These are phyloP conservation scores for Tulasnella sp. DNA, from an alignment of 768 basidiomycete genomes.

Conservation along the genomic window DNA sequence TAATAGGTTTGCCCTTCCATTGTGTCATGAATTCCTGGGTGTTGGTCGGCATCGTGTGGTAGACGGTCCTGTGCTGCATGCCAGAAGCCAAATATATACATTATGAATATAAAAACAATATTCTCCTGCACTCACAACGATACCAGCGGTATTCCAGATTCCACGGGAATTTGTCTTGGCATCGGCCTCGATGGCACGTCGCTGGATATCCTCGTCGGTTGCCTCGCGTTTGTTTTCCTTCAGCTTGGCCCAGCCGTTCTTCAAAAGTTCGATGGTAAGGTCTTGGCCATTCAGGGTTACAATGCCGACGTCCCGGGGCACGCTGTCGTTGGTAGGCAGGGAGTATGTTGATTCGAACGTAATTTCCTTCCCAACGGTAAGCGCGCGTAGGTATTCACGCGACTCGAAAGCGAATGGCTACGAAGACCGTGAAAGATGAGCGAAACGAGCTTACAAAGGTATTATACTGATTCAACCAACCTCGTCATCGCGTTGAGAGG, in stretches of 20 bases:
- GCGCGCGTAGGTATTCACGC: conserved; percentile 84
- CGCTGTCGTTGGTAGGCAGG: conserved; percentile 70
- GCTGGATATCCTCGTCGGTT: conserved; percentile 73
- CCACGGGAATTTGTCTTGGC: conserved; percentile 78
- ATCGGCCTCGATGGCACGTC: conserved; percentile 73
- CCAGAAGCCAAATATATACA: conserved; percentile 22
- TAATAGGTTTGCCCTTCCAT: conserved; percentile 89
- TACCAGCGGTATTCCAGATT: conserved; percentile 82
- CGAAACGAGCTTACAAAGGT: background rate
- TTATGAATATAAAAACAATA: conserved; percentile 7
- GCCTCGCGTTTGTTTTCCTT: conserved; percentile 86
- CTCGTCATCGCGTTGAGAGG: conserved; percentile 84
- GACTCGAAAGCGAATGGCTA: conserved; percentile 92
- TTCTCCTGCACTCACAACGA: conserved; percentile 52
- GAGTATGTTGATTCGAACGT: conserved; percentile 82
- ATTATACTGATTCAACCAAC: conserved; percentile 46
- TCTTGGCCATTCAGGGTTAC: conserved; percentile 76
- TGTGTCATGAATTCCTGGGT: conserved; percentile 86
- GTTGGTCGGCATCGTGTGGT: conserved; percentile 87
- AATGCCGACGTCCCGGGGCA: conserved; percentile 76
- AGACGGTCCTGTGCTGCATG: conserved; percentile 66
- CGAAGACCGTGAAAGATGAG: conserved; percentile 24
- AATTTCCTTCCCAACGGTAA: conserved; percentile 89
- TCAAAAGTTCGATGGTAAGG: conserved; percentile 73
- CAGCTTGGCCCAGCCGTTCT: conserved; percentile 89